A percentile compares a stretch with the other conserved stretches of the same genome.
Evolutionary conservation across 2,329 filamentous ascomycete genomes (phyloP).

Genomic region (Biscogniauxia mediterranea): DNA sequence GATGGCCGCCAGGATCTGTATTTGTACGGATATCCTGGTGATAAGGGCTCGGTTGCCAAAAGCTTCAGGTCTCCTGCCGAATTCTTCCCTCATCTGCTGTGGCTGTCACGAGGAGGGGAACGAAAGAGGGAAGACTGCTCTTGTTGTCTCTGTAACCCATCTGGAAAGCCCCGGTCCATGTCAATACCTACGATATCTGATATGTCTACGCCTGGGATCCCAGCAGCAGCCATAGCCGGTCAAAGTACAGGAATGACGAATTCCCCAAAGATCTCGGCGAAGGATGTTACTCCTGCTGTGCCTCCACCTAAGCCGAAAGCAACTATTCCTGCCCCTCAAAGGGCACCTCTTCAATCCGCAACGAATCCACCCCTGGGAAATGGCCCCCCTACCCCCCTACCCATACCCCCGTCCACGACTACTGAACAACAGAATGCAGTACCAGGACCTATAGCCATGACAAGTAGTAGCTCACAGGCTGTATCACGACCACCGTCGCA

Average conservation of each 20-base stretch:
- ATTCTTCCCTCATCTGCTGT: constrained; percentile 28
- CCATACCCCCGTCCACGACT: constrained; percentile 2
- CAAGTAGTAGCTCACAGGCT: constrained; percentile 1
- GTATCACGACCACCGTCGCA: constrained; percentile 7
- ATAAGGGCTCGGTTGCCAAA: neutral
- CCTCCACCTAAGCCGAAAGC: neutral
- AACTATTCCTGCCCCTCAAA: neutral
- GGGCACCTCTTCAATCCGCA: neutral
- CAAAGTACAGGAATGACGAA: neutral
- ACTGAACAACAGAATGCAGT: neutral
- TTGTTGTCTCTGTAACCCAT: constrained; percentile 22
- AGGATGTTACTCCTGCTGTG: constrained; percentile 1
- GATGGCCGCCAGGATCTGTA: constrained; percentile 12
- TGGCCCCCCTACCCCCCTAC: constrained; percentile 1
- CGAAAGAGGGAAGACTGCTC: constrained; percentile 15
- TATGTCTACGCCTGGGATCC: neutral
- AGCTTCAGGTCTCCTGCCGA: constrained; percentile 23
- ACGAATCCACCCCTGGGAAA: neutral
- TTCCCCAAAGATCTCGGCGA: neutral
- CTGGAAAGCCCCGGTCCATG: constrained; percentile 6
- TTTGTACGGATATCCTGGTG: constrained; percentile 25
- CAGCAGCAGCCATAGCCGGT: neutral
- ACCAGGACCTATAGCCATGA: constrained; percentile 7
- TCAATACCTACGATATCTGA: neutral
- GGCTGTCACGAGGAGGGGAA: constrained; percentile 21